These are phyloP conservation scores for Penicillium daleae DNA, from an alignment of 495 filamentous ascomycete genomes.

Conservation along the genomic window DNA sequence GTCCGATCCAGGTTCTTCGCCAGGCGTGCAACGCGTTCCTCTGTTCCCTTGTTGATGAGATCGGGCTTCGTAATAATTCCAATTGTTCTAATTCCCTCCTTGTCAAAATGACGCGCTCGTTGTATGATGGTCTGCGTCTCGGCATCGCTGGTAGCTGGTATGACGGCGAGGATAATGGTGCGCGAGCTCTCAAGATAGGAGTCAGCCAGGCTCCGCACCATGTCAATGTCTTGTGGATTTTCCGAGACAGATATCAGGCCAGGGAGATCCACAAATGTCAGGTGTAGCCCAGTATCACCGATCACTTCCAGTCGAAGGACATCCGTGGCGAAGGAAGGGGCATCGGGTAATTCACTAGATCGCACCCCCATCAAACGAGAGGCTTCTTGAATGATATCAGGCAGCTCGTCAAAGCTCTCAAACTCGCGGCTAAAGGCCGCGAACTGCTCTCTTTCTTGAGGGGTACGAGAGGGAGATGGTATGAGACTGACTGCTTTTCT, in stretches of 20 bases:
- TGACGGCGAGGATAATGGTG: slow-evolving; percentile 40
- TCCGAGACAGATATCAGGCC: slow-evolving; percentile 43
- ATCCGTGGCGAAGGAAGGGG: slow-evolving; percentile 48
- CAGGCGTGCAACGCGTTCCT: slow-evolving; percentile 35
- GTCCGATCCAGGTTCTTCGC: slow-evolving; percentile 47
- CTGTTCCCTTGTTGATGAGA: slow-evolving; percentile 39
- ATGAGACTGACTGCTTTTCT: slow-evolving; percentile 1
- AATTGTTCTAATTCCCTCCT: slow-evolving; percentile 51
- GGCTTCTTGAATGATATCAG: slow-evolving; percentile 42
- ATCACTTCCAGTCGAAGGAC: slow-evolving; percentile 56
- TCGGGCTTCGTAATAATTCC: slow-evolving; percentile 61
- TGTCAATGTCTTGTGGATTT: slow-evolving; percentile 33
- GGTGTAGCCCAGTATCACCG: slow-evolving; percentile 52
- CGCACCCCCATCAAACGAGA: slow-evolving; percentile 39
- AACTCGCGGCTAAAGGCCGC: not conserved
- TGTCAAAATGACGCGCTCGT: slow-evolving; percentile 48
- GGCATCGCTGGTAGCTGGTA: slow-evolving; percentile 54
- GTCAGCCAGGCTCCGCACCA: slow-evolving; percentile 34
- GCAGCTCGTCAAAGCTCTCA: slow-evolving; percentile 38
- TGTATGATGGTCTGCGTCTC: slow-evolving; percentile 55
- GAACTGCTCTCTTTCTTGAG: not conserved
- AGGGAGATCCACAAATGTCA: slow-evolving; percentile 61
- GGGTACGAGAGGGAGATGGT: slow-evolving; percentile 12
- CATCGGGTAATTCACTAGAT: slow-evolving; percentile 14
- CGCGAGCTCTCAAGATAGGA: slow-evolving; percentile 38